Evolutionary conservation across 2,329 filamentous ascomycete species (phyloP).

Genomic region (Trichophyton schoenleinii): DNA sequence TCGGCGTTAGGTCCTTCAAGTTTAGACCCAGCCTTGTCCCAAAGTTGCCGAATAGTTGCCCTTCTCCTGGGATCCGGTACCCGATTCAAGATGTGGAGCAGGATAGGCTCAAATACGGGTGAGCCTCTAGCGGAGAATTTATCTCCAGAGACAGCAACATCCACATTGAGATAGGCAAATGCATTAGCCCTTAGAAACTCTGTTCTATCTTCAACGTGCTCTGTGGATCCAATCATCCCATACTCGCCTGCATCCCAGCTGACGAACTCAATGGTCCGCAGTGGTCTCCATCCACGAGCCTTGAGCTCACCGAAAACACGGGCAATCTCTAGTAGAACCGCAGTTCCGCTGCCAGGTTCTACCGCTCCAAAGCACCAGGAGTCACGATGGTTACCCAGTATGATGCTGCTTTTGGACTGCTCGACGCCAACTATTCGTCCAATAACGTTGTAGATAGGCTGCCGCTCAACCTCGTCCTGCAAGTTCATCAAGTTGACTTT

Average conservation of each 20-base stretch:
- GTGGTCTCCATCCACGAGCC: slow-evolving; percentile 68
- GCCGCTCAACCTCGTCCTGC: slow-evolving; percentile 69
- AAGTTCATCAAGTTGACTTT: slow-evolving; percentile 71
- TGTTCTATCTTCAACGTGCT: slow-evolving; percentile 79
- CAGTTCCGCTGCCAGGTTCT: slow-evolving; percentile 77
- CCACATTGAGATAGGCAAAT: slow-evolving; percentile 84
- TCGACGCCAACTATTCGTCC: slow-evolving; percentile 76
- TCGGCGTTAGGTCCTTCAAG: slow-evolving; percentile 60
- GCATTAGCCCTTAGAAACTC: slow-evolving; percentile 60
- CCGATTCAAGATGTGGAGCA: slow-evolving; percentile 61
- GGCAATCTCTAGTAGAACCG: slow-evolving; percentile 78
- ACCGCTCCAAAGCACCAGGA: slow-evolving; percentile 80
- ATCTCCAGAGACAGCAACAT: slow-evolving; percentile 62
- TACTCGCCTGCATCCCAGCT: slow-evolving; percentile 94
- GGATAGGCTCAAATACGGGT: slow-evolving; percentile 61
- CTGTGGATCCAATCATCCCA: slow-evolving; percentile 85
- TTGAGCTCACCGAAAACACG: slow-evolving; percentile 71
- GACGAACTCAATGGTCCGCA: slow-evolving; percentile 92
- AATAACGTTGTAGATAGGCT: slow-evolving; percentile 86
- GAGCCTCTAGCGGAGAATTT: slow-evolving; percentile 68
- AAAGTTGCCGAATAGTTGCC: slow-evolving; percentile 58
- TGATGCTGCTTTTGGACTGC: slow-evolving; percentile 66
- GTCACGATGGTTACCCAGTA: slow-evolving; percentile 88
- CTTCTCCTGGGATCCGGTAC: slow-evolving; percentile 62
- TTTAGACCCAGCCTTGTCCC: slow-evolving; percentile 49